These are phyloP conservation scores for Choanephora cucurbitarum DNA, from an alignment of 371 early-diverging fungal species.

Conservation along the genomic window DNA sequence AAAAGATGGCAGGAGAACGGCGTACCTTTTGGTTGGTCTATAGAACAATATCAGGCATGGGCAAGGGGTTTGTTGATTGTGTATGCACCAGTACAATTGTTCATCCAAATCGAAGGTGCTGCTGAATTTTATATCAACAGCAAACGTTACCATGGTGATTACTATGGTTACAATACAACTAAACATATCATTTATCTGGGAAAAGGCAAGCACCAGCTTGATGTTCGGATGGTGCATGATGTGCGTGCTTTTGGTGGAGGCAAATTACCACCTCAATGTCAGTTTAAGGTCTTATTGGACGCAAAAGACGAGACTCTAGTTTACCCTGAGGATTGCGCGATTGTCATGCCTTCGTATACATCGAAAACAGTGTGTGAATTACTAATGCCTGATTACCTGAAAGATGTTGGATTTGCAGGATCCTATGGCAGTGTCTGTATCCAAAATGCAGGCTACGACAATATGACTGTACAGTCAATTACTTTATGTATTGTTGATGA, in stretches of 20 bases:
- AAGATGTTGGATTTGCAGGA: slow-evolving; percentile 23
- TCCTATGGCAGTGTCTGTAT: slow-evolving; percentile 22
- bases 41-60: slow-evolving; percentile 59
- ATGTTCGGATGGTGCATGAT: slow-evolving; percentile 62
- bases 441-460: slow-evolving; percentile 19
- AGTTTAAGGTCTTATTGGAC: slow-evolving; percentile 27
- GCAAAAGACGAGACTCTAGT: slow-evolving; percentile 3
- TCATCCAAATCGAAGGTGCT: slow-evolving; percentile 44
- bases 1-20: slow-evolving; percentile 66
- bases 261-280: slow-evolving; percentile 46
- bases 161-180: slow-evolving; percentile 44
- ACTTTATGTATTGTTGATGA: slow-evolving; percentile 21
- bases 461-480: slow-evolving; percentile 10
- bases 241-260: slow-evolving; percentile 66
- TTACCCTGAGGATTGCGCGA: slow-evolving; percentile 15
- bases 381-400: slow-evolving; percentile 26
- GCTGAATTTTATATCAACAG: slow-evolving; percentile 50
- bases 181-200: slow-evolving; percentile 37
- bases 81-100: slow-evolving; percentile 13
- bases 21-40: slow-evolving; percentile 58
- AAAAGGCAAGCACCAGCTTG: slow-evolving; percentile 51
- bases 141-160: slow-evolving; percentile 44
- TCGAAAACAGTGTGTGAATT: slow-evolving; percentile 7
- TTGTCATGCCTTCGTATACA: background rate
- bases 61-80: slow-evolving; percentile 37